A percentile compares a stretch with the other conserved stretches of the same genome.
Conservation (phyloP, 2,329 filamentous ascomycete species). For the Ramularia endophylla region DNA sequence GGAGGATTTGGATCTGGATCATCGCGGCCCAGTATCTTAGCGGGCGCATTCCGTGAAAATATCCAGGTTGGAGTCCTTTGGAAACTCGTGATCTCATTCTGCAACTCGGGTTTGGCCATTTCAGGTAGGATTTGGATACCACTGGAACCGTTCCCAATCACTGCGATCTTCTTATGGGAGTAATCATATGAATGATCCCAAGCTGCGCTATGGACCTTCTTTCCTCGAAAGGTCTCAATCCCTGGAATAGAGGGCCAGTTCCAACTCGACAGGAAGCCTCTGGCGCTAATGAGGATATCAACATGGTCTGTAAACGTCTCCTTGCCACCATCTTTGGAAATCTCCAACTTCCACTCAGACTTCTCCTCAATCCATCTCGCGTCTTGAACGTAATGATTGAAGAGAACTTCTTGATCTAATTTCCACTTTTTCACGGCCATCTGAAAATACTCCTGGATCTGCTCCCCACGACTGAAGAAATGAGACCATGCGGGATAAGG, state of each 20-base stretch:
- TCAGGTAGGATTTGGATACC: constrained; percentile 37
- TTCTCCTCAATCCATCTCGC: constrained; percentile 35
- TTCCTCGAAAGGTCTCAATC: constrained; percentile 31
- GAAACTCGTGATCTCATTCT: constrained; percentile 29
- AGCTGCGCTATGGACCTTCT: constrained; percentile 31
- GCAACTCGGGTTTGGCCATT: constrained; percentile 28
- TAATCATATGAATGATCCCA: constrained; percentile 30
- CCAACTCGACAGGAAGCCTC: constrained; percentile 20
- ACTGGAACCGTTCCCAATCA: constrained; percentile 32
- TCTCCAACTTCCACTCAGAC: constrained; percentile 34
- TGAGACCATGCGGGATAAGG: constrained; percentile 23
- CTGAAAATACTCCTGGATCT: constrained; percentile 41
- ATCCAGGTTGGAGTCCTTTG: constrained; percentile 38
- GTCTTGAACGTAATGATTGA: constrained; percentile 34
- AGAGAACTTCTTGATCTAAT: constrained; percentile 34
- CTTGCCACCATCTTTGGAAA: constrained; percentile 23
- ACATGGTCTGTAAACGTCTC: constrained; percentile 25
- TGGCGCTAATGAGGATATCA: constrained; percentile 33
- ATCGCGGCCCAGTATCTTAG: constrained; percentile 14
- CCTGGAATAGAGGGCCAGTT: constrained; percentile 35
- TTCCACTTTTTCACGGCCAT: constrained; percentile 35
- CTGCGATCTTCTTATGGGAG: constrained; percentile 25
- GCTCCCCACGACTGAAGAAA: constrained; percentile 36
- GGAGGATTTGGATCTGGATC: constrained; percentile 20
- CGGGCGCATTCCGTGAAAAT: constrained; percentile 15